phyloP scores from a whole-genome alignment of 805 yeast species.

The Schwanniomyces yamadae region DNA sequence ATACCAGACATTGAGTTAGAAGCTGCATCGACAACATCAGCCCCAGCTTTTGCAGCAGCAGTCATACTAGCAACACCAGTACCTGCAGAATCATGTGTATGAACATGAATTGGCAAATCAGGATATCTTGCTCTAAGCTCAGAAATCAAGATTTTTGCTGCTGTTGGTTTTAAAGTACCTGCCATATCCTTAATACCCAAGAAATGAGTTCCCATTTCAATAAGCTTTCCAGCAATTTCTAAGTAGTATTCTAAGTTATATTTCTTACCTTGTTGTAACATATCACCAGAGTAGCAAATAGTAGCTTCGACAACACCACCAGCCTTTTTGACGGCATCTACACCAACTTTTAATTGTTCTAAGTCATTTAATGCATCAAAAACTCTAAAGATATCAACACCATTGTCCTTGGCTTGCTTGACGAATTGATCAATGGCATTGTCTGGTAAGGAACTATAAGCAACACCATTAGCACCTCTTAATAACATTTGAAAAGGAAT shows the following conservation, averaged over 20 bases:
- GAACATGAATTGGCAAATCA: slow-evolving; percentile 94
- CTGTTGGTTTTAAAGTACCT: slow-evolving; percentile 95
- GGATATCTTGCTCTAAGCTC: slow-evolving; percentile 86
- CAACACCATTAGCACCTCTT: slow-evolving; percentile 99
- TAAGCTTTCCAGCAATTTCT: slow-evolving; percentile 76
- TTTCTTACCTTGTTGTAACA: slow-evolving; percentile 94
- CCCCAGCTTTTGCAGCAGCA: slow-evolving; percentile 93
- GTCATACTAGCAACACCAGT: slow-evolving; percentile 98
- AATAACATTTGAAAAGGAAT: slow-evolving; percentile 99
- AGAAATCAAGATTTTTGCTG: slow-evolving; percentile 80
- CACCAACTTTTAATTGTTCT: slow-evolving; percentile 96
- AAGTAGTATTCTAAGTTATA: slow-evolving; percentile 91
- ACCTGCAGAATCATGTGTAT: slow-evolving; percentile 99
- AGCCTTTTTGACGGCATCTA: slow-evolving; percentile 95
- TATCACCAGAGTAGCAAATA: slow-evolving; percentile 97
- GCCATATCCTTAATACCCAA: slow-evolving; percentile 99
- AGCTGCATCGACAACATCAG: slow-evolving; percentile 97
- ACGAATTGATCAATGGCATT: slow-evolving; percentile 98
- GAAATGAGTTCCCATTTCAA: slow-evolving; percentile 92
- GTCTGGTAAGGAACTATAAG: slow-evolving; percentile 96
- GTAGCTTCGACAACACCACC: slow-evolving; percentile 99
- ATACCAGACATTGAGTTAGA: slow-evolving; percentile 96
- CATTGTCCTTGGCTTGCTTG: slow-evolving; percentile 88
- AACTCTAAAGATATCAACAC: slow-evolving; percentile 97
- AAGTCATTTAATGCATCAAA: slow-evolving; percentile 96